These are phyloP conservation scores for Saksenaea oblongispora DNA, from an alignment of 371 early-diverging fungal genomes.

Conservation along the genomic window DNA sequence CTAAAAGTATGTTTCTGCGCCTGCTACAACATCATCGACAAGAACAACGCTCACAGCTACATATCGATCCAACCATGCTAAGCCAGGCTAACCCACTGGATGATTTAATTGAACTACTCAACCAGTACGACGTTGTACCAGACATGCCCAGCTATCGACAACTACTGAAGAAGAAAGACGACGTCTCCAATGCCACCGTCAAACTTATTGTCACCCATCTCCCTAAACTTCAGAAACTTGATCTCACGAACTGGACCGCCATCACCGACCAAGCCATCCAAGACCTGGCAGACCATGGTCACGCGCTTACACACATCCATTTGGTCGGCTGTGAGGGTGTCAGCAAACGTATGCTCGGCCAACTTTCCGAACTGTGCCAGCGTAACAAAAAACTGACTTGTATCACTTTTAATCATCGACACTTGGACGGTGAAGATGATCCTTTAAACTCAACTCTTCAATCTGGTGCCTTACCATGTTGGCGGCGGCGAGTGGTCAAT, in stretches of 20 bases:
- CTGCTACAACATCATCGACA: slow-evolving; percentile 12
- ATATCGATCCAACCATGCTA: not conserved
- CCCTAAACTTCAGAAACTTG: slow-evolving; percentile 20
- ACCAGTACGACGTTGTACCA: slow-evolving; percentile 16
- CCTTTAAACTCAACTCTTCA: not conserved
- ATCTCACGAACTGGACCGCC: slow-evolving; percentile 27
- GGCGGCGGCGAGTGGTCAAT: not conserved
- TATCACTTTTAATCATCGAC: slow-evolving; percentile 23
- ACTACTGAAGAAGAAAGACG: slow-evolving; percentile 4
- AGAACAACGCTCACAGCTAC: slow-evolving; percentile 8
- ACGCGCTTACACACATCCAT: slow-evolving; percentile 17
- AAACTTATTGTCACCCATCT: slow-evolving; percentile 16
- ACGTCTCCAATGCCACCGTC: slow-evolving; percentile 20
- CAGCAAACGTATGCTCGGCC: slow-evolving; percentile 19
- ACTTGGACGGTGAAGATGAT: not conserved
- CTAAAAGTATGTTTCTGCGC: slow-evolving; percentile 16
- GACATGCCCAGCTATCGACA: slow-evolving; percentile 8
- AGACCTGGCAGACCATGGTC: slow-evolving; percentile 17
- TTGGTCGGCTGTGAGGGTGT: slow-evolving; percentile 26
- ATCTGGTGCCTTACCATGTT: not conserved
- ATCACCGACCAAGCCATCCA: slow-evolving; percentile 24
- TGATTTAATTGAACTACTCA: slow-evolving; percentile 22
- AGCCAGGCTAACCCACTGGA: slow-evolving; percentile 12
- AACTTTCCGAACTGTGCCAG: slow-evolving; percentile 23
- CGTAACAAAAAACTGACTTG: slow-evolving; percentile 18